Percentiles rank a stretch among this genome's conserved stretches.
These are phyloP conservation scores for Hypoxylon rickii DNA, from an alignment of 495 filamentous ascomycete species.

Conservation along the genomic window DNA sequence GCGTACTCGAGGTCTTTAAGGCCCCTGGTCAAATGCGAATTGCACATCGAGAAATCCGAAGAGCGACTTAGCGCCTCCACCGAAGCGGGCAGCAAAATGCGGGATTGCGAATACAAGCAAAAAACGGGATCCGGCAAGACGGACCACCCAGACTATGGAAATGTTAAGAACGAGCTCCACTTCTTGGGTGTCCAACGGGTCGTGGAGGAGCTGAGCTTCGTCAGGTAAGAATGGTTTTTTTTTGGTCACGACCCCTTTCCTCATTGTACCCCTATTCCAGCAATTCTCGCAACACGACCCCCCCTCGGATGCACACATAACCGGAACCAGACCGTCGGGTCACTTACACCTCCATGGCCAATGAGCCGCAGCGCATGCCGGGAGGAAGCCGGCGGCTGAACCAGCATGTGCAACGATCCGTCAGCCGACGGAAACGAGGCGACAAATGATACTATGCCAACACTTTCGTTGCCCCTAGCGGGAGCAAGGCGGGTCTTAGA, in stretches of 20 bases:
- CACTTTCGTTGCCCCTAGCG: slow-evolving; percentile 4
- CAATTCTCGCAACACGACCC: slow-evolving; percentile 1
- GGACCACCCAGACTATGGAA: slow-evolving; percentile 49
- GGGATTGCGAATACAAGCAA: slow-evolving; percentile 38
- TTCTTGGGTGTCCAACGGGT: slow-evolving; percentile 47
- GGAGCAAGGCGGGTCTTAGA: slow-evolving; percentile 13
- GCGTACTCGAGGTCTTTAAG: slow-evolving; percentile 37
- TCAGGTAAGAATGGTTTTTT: slow-evolving; percentile 46
- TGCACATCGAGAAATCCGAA: slow-evolving; percentile 71
- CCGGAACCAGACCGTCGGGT: slow-evolving; percentile 20
- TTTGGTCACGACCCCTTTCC: background rate
- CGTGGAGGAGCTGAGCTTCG: slow-evolving; percentile 52
- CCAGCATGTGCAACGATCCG: slow-evolving; percentile 32
- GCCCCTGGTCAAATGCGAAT: slow-evolving; percentile 69
- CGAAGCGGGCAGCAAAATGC: slow-evolving; percentile 16
- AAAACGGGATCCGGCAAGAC: slow-evolving; percentile 42
- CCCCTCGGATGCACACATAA: slow-evolving; percentile 22
- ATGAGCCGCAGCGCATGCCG: slow-evolving; percentile 13
- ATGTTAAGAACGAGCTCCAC: slow-evolving; percentile 35
- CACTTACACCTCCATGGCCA: slow-evolving; percentile 10
- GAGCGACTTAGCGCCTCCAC: slow-evolving; percentile 33
- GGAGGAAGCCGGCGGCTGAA: slow-evolving; percentile 26
- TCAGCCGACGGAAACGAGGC: slow-evolving; percentile 22
- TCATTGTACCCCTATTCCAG: slow-evolving; percentile 2
- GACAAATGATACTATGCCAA: slow-evolving; percentile 14